These are phyloP conservation scores for Kurtzmaniella quercitrusa DNA, from an alignment of 1,139 yeast genomes.

Conservation along the genomic window DNA sequence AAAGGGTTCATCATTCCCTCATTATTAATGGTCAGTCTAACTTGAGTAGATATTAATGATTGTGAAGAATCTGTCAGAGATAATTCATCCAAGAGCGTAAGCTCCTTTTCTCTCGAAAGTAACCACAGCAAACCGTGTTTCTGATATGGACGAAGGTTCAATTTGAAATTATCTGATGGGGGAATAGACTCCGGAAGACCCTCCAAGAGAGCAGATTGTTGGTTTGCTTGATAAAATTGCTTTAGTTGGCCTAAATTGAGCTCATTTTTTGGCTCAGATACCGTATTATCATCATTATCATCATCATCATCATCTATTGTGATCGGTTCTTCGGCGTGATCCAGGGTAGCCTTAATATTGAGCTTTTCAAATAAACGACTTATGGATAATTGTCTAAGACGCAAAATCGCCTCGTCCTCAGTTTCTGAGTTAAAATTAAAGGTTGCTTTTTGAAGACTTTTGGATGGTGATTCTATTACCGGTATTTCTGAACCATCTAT, in stretches of 20 bases:
- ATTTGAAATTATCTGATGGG: constrained; percentile 54
- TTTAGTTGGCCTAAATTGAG: constrained; percentile 71
- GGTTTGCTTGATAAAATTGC: constrained; percentile 67
- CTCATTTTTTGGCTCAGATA: constrained; percentile 20
- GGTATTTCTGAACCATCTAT: not conserved
- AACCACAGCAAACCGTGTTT: constrained; percentile 82
- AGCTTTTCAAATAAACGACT: constrained; percentile 53
- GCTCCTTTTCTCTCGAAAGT: constrained; percentile 61
- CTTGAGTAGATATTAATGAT: constrained; percentile 25
- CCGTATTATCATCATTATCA: constrained; percentile 9
- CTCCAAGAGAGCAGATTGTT: constrained; percentile 45
- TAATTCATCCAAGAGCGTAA: constrained; percentile 32
- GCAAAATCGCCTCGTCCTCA: constrained; percentile 46
- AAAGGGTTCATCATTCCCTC: constrained; percentile 76
- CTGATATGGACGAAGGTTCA: constrained; percentile 68
- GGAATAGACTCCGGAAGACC: constrained; percentile 56
- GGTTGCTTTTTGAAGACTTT: constrained; percentile 12
- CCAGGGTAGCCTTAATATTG: constrained; percentile 16
- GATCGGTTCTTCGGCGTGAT: constrained; percentile 10
- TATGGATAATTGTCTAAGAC: constrained; percentile 57
- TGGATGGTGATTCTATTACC: not conserved
- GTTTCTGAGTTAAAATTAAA: constrained; percentile 41
- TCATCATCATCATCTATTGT: constrained; percentile 11
- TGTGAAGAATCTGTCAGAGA: constrained; percentile 13
- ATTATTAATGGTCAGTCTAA: constrained; percentile 21